Percentiles rank a stretch among this genome's conserved stretches.
Evolutionary conservation across 306 rosid genomes (phyloP).

Genomic region (Inga oerstediana): DNA sequence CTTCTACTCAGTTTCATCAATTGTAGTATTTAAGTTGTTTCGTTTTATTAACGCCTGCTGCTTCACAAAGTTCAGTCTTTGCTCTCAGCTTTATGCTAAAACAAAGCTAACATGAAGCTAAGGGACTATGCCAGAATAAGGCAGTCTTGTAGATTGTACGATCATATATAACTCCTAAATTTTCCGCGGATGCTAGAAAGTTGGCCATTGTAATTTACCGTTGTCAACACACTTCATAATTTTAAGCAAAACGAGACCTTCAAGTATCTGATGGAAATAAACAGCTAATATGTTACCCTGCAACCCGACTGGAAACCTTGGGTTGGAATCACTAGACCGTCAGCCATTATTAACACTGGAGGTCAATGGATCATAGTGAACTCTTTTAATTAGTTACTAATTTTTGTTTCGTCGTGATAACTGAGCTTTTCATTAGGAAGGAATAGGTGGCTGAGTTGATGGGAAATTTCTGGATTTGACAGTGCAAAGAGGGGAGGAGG

Average conservation of each 20-base stretch:
- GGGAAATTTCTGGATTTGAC: not conserved
- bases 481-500: not conserved
- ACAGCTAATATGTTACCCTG: not conserved
- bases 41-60: not conserved
- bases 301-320: not conserved
- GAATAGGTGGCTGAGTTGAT: not conserved
- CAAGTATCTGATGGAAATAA: not conserved
- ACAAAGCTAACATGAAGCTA: not conserved
- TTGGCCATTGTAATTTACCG: not conserved
- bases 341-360: not conserved
- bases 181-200: constrained; percentile 3
- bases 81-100: not conserved
- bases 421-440: not conserved
- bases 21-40: not conserved
- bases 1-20: constrained; percentile 8
- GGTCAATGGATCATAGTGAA: not conserved
- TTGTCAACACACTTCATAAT: not conserved
- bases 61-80: not conserved
- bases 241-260: not conserved
- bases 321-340: constrained; percentile 2
- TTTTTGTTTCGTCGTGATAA: not conserved
- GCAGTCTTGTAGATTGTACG: not conserved
- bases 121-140: not conserved
- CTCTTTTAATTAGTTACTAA: not conserved
- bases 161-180: not conserved